Conservation (phyloP, 176 grass and related monocot species). For the Cenchrus purpureus region DNA sequence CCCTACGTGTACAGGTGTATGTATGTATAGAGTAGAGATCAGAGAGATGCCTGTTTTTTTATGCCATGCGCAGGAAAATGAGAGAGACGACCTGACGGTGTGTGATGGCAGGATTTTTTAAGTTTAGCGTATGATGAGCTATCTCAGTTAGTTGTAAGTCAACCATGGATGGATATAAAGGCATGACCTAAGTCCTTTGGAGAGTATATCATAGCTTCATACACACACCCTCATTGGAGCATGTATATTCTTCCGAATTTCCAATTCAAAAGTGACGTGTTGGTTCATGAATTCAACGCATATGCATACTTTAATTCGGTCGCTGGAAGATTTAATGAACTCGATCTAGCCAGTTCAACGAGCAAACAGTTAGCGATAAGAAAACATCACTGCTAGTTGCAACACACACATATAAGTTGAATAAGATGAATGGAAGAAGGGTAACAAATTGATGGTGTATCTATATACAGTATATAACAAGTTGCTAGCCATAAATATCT, state of each 20-base stretch:
- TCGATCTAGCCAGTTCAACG: neutral
- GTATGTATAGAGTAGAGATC: neutral
- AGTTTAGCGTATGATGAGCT: neutral
- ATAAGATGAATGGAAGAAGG: neutral
- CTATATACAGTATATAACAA: no score
- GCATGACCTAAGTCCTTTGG: neutral
- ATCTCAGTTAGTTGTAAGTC: neutral
- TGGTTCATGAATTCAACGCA: neutral
- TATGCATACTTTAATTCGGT: neutral
- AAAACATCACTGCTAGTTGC: neutral
- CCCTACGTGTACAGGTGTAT: constrained; percentile 7
- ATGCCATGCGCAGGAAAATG: neutral
- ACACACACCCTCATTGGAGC: neutral
- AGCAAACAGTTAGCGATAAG: neutral
- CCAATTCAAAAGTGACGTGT: neutral
- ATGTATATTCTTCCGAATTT: neutral
- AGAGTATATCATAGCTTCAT: neutral
- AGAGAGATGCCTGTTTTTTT: neutral
- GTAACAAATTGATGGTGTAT: no score
- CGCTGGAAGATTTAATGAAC: neutral
- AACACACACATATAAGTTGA: neutral
- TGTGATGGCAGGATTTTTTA: neutral
- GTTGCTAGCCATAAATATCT: no score
- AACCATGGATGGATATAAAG: constrained; percentile 9
- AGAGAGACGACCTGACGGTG: neutral